Evolutionary conservation across 306 rosid genomes (phyloP).

Genomic region (Prinsepia uniflora): DNA sequence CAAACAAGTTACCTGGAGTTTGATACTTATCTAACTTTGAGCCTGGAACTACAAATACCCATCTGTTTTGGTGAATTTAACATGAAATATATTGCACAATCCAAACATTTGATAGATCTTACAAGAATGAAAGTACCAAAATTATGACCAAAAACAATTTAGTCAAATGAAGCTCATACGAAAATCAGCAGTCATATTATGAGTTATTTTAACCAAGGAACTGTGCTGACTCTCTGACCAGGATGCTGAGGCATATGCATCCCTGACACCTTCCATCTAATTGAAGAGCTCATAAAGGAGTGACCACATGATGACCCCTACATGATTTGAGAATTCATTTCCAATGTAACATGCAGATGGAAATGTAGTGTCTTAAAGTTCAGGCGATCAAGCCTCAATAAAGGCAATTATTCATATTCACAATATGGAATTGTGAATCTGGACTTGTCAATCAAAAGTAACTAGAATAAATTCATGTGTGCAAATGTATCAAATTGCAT

Average conservation of each 20-base stretch:
- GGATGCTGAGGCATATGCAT: neutral
- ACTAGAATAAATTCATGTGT: neutral
- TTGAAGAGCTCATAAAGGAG: neutral
- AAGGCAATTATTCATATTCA: neutral
- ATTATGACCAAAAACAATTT: neutral
- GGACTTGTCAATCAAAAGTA: neutral
- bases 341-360: neutral
- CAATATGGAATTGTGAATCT: neutral
- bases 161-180: neutral
- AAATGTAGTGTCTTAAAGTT: neutral
- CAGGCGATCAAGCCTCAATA: neutral
- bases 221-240: neutral
- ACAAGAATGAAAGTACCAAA: constrained; percentile 1
- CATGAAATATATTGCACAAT: neutral
- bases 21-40: neutral
- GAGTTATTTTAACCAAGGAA: neutral
- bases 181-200: neutral
- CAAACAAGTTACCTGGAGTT: neutral
- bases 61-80: neutral
- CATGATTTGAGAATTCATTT: neutral
- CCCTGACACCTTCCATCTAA: neutral
- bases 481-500: neutral
- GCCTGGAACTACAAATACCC: neutral
- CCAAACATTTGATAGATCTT: neutral
- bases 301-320: neutral